Conservation (phyloP, 345 rosid genomes). For the Euphorbia lathyris region DNA sequence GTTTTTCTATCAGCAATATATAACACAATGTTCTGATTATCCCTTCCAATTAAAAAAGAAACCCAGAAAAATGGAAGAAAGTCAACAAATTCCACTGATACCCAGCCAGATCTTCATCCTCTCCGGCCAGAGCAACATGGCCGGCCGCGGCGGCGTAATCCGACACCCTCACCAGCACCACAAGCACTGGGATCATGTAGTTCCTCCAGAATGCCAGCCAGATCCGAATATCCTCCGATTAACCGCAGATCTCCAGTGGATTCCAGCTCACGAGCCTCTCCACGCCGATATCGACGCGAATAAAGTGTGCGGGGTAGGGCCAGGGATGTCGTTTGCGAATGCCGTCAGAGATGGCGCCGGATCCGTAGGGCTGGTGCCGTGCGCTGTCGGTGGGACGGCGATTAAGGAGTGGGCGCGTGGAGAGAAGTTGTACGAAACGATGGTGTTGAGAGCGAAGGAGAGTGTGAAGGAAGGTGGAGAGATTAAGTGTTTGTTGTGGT, state of each 20-base stretch:
- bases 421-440: constrained; percentile 52
- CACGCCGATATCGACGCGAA: constrained; percentile 67
- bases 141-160: constrained; percentile 79
- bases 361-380: constrained; percentile 59
- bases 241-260: constrained; percentile 61
- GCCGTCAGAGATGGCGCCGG: constrained; percentile 30
- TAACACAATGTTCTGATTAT: too few relatives aligned
- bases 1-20: too few relatives aligned
- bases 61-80: constrained; percentile 4
- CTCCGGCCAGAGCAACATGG: constrained; percentile 96
- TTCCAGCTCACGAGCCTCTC: constrained; percentile 67
- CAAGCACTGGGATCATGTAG: constrained; percentile 61
- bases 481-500: constrained; percentile 79
- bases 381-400: constrained; percentile 89
- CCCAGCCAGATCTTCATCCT: constrained; percentile 63
- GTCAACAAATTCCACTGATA: background rate
- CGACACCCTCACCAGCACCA: constrained; percentile 24
- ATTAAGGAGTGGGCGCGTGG: constrained; percentile 84
- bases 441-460: constrained; percentile 65
- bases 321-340: constrained; percentile 88
- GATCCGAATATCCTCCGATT: constrained; percentile 59
- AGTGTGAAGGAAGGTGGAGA: constrained; percentile 56
- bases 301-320: constrained; percentile 78
- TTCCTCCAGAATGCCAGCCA: constrained; percentile 62
- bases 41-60: background rate